Conservation (phyloP, 202 grass and related monocot genomes). For the Cymbopogon flexuosus region DNA sequence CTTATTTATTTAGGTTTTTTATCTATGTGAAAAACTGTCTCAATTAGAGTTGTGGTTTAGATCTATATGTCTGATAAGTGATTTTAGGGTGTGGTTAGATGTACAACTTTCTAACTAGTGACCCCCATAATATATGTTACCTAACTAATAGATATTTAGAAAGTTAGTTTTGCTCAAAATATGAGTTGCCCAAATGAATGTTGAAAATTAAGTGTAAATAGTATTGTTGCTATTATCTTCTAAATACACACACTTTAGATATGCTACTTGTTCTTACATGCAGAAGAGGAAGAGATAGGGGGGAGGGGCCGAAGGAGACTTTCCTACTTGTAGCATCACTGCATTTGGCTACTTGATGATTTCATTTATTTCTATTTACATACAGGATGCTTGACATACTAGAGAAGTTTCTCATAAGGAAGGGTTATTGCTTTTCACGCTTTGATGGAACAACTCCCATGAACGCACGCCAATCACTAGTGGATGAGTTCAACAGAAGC, state of each 20-base stretch:
- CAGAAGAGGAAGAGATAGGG: neutral
- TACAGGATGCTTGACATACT: conserved; percentile 98
- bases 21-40: conserved; percentile 9
- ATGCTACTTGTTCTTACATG: conserved; percentile 13
- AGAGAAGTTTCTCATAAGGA: conserved; percentile 96
- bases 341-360: conserved; percentile 27
- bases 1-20: neutral
- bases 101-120: conserved; percentile 18
- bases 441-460: conserved; percentile 95
- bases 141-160: neutral
- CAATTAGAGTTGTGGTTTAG: neutral
- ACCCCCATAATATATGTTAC: neutral
- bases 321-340: conserved; percentile 17
- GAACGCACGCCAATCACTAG: conserved; percentile 68
- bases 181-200: neutral
- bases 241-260: conserved; percentile 24
- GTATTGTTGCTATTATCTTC: conserved; percentile 14
- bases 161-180: neutral
- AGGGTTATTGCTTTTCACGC: conserved; percentile 95
- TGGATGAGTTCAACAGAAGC: conserved; percentile 98
- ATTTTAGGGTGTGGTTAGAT: conserved; percentile 7
- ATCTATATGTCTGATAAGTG: conserved; percentile 17
- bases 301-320: neutral
- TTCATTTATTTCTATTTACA: conserved; percentile 18
- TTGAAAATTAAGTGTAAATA: neutral